Percentiles rank a stretch among this genome's conserved stretches.
These are phyloP conservation scores for Mucor mucedo DNA, from an alignment of 371 early-diverging fungal species.

Conservation along the genomic window DNA sequence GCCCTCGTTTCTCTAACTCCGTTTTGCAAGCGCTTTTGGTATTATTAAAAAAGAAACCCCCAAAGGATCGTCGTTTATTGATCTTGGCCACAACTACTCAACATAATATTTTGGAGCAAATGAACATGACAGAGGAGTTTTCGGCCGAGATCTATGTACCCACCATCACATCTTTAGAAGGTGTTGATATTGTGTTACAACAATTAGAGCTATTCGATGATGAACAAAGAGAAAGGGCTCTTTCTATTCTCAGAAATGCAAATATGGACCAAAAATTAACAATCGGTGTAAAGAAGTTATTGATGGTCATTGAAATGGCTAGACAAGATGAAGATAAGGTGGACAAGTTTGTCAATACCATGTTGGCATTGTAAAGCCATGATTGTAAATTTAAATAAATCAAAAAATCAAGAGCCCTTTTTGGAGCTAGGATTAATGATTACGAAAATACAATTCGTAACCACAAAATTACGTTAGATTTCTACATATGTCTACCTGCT, in stretches of 20 bases:
- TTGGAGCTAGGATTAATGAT: no score
- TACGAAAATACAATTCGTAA: no score
- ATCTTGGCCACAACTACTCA: conserved; percentile 82
- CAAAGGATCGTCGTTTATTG: conserved; percentile 83
- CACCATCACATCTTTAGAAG: conserved; percentile 64
- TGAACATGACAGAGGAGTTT: conserved; percentile 90
- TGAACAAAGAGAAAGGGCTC: conserved; percentile 58
- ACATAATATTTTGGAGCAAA: conserved; percentile 78
- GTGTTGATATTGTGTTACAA: conserved; percentile 77
- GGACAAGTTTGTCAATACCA: conserved; percentile 64
- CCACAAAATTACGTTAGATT: no score
- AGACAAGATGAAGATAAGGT: conserved; percentile 77
- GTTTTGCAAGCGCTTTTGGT: conserved; percentile 97
- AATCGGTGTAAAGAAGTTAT: conserved; percentile 91
- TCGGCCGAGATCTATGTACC: conserved; percentile 85
- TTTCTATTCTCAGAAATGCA: conserved; percentile 57
- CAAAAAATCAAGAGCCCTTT: no score
- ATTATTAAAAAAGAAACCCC: conserved; percentile 90
- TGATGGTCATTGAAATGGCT: conserved; percentile 91
- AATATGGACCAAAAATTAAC: conserved; percentile 67
- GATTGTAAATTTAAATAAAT: neutral
- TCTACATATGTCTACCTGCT: no score
- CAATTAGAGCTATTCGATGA: conserved; percentile 67
- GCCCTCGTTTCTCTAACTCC: conserved; percentile 97
- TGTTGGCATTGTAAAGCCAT: conserved; percentile 32